Evolutionary conservation across 805 yeast genomes (phyloP).

Genomic region (Maudiozyma turicensis): DNA sequence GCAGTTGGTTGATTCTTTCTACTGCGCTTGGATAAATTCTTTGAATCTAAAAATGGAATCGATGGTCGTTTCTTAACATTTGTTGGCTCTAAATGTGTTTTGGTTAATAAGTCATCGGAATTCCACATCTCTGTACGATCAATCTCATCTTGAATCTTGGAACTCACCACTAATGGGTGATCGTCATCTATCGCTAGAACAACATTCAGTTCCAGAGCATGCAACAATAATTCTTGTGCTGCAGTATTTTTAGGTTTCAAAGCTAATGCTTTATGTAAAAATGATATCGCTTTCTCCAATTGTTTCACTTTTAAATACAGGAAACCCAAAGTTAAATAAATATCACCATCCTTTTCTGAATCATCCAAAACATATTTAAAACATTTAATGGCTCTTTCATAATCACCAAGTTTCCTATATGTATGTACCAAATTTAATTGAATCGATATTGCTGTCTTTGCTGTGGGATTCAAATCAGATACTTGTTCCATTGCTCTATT

Average conservation of each 20-base stretch:
- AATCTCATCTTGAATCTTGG: constrained; percentile 6
- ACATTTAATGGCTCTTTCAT: constrained; percentile 58
- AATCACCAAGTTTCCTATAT: constrained; percentile 54
- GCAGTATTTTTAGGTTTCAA: constrained; percentile 73
- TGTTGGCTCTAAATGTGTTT: neutral
- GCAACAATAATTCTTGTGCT: constrained; percentile 67
- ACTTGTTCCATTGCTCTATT: constrained; percentile 65
- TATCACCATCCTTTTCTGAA: constrained; percentile 61
- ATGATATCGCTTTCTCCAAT: constrained; percentile 56
- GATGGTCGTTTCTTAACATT: constrained; percentile 4
- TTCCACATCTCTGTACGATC: neutral
- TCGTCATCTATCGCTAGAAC: constrained; percentile 20
- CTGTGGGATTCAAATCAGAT: constrained; percentile 59
- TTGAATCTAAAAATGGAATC: constrained; percentile 1
- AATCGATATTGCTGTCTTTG: constrained; percentile 76
- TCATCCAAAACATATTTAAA: constrained; percentile 68
- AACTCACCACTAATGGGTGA: constrained; percentile 23
- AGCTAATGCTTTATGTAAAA: constrained; percentile 73
- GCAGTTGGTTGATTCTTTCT: neutral
- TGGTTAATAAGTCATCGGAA: neutral
- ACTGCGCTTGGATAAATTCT: constrained; percentile 1
- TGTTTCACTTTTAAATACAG: constrained; percentile 64
- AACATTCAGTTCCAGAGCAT: constrained; percentile 62
- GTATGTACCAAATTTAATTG: constrained; percentile 86
- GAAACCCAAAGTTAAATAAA: constrained; percentile 77